Percentiles rank a stretch among this genome's conserved stretches.
Evolutionary conservation across 108 stramenopile genomes (phyloP).

Genomic region (Tribonema minus): DNA sequence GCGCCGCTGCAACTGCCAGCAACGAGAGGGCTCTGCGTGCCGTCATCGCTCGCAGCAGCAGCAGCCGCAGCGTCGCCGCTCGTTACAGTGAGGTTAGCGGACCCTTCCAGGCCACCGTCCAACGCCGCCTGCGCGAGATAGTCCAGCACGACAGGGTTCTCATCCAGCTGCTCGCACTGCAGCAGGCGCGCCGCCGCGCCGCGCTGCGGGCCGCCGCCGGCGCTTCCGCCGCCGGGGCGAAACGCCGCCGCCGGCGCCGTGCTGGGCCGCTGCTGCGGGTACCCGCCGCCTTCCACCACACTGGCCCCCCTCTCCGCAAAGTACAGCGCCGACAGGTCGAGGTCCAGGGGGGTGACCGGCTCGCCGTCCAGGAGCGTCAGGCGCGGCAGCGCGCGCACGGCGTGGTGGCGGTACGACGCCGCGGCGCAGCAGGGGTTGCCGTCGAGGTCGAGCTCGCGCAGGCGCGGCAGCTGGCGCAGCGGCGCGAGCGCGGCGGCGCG

Average conservation of each 20-base stretch:
- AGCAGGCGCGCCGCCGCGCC: not conserved
- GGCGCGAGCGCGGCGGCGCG: constrained; percentile 7
- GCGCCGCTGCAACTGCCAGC: too few relatives aligned
- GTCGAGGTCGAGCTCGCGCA: constrained; percentile 31
- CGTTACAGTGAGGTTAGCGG: too few relatives aligned
- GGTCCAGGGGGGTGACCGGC: constrained; percentile 7
- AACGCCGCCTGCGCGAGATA: not conserved
- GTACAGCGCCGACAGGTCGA: constrained; percentile 14
- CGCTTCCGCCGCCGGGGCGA: not conserved
- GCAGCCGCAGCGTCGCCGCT: too few relatives aligned
- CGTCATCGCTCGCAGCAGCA: too few relatives aligned
- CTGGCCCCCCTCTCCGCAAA: not conserved
- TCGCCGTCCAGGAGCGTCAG: constrained; percentile 27
- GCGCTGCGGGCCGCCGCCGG: not conserved
- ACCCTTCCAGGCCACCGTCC: too few relatives aligned
- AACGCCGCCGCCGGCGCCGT: not conserved
- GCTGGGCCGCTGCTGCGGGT: not conserved
- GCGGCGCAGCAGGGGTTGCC: constrained; percentile 24
- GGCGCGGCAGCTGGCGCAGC: not conserved
- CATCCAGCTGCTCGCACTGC: not conserved
- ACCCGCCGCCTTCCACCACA: not conserved
- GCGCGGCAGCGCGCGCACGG: constrained; percentile 2
- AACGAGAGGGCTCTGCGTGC: too few relatives aligned
- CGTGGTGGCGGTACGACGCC: constrained; percentile 21
- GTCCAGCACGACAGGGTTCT: not conserved